These are phyloP conservation scores for Parmelia sp. DNA, from an alignment of 495 filamentous ascomycete species.

Conservation along the genomic window DNA sequence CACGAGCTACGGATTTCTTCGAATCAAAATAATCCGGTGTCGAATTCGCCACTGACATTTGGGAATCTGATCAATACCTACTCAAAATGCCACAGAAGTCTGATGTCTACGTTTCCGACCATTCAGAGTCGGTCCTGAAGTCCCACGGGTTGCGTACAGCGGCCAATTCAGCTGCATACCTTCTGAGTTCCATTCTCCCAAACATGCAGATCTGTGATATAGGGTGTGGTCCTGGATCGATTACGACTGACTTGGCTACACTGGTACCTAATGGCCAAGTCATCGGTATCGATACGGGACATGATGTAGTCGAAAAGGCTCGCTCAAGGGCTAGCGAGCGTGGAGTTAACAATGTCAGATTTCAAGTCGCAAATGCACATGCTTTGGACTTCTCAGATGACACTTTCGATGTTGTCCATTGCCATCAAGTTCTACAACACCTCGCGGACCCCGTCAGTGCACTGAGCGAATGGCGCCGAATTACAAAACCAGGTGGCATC, in stretches of 20 bases:
- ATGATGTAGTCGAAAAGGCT: slow-evolving; percentile 36
- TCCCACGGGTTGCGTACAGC: slow-evolving; percentile 50
- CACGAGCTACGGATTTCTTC: neutral
- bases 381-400: slow-evolving; percentile 39
- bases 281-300: slow-evolving; percentile 38
- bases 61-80: too few species aligned
- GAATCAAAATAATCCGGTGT: too few species aligned
- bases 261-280: slow-evolving; percentile 43
- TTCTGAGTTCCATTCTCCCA: slow-evolving; percentile 44
- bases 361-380: slow-evolving; percentile 43
- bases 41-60: too few species aligned
- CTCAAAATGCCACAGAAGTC: slow-evolving; percentile 19
- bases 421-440: slow-evolving; percentile 51
- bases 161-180: slow-evolving; percentile 44
- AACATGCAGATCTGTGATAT: slow-evolving; percentile 49
- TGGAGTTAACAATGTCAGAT: slow-evolving; percentile 40
- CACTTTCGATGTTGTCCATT: slow-evolving; percentile 52
- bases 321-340: slow-evolving; percentile 32
- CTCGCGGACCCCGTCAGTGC: slow-evolving; percentile 38
- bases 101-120: slow-evolving; percentile 43
- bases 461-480: slow-evolving; percentile 45
- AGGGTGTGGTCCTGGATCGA: slow-evolving; percentile 54
- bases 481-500: slow-evolving; percentile 47
- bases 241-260: slow-evolving; percentile 47
- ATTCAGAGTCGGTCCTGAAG: slow-evolving; percentile 43